Conservation (phyloP, 805 yeast genomes). For the Wickerhamomyces ciferrii region DNA sequence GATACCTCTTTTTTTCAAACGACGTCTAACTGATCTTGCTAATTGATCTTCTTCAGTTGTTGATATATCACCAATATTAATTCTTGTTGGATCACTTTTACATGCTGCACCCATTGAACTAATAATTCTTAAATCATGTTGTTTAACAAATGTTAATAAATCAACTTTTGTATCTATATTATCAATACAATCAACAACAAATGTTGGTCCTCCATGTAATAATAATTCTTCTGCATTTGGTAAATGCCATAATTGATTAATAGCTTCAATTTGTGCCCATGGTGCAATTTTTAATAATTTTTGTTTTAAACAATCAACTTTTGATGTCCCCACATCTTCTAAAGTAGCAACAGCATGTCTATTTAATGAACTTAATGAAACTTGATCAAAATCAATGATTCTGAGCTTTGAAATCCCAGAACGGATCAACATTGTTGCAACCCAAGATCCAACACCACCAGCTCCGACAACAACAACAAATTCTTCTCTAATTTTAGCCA, state of each 20-base stretch:
- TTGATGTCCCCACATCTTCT: slow-evolving; percentile 87
- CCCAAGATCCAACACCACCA: slow-evolving; percentile 99
- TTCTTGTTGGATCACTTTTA: slow-evolving; percentile 90
- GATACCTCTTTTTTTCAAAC: slow-evolving; percentile 78
- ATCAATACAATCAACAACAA: slow-evolving; percentile 92
- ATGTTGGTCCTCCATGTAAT: slow-evolving; percentile 56
- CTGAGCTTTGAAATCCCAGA: slow-evolving; percentile 81
- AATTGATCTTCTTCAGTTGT: slow-evolving; percentile 92
- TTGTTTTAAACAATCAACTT: slow-evolving; percentile 73
- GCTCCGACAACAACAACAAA: slow-evolving; percentile 83
- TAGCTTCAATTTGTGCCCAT: slow-evolving; percentile 82
- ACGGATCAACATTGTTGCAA: slow-evolving; percentile 82
- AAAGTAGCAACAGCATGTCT: slow-evolving; percentile 94
- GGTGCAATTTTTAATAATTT: slow-evolving; percentile 79
- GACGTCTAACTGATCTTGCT: slow-evolving; percentile 80
- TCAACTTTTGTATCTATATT: slow-evolving; percentile 97
- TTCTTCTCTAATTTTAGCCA: slow-evolving; percentile 64
- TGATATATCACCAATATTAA: slow-evolving; percentile 84
- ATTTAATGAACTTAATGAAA: slow-evolving; percentile 83
- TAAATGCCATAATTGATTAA: slow-evolving; percentile 72
- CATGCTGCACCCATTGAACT: slow-evolving; percentile 98
- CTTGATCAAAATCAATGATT: slow-evolving; percentile 94
- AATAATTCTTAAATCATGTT: slow-evolving; percentile 57
- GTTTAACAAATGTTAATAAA: slow-evolving; percentile 66
- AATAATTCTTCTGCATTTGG: slow-evolving; percentile 60